Base-by-base conservation (phyloP, 2,329 filamentous ascomycete genomes). In the Ophiostoma quercus region DNA sequence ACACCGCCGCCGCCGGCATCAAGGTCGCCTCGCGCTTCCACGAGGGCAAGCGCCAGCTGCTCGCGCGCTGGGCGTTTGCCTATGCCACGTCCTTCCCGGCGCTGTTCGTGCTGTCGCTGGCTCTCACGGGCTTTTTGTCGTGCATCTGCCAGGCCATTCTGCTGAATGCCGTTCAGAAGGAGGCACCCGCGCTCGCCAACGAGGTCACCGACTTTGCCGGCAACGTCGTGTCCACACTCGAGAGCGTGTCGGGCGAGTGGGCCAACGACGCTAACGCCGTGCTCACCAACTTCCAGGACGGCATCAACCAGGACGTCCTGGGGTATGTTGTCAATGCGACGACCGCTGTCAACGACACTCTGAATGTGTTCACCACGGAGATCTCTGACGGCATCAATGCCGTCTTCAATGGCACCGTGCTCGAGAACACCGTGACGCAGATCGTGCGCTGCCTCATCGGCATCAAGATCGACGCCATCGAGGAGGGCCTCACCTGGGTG, bases 401-500 rank as follows among this genome's bases (percentile, higher is more conserved):
- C 0, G 92, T 90, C 3, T 97, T 98, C 77, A 92, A 92, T 67
- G 89, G 88, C 66, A 97, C 94, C 0, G 80, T 94, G 60, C 88
- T 97, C 62, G 86, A 92, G 73, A 86, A 89, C 37, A 91, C 93
- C 0, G 89, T 97, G 75, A 84, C 88, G 75, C 90, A 92, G 62
- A 87, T 97, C 43, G 85, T 97, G 73, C 86, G 92, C 76, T 98
- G 95, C 77, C 84, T 98, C n/a, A 87, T 98, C 73, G 88, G 90
- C 8, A 84, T 96, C 76, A 98, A 98, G 82, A 85, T 98, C 73
- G 88, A 91, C 74, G 86, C 88, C 29, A 87, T 99, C 73, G 88
- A 98, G 78, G 90, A 91, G 76, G 95, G 91, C 14, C 84, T 98
- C n/a, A 96, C 92, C 0, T 99, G 94, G 94, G 91, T 97, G 12